Base-by-base conservation (phyloP, 306 rosid genomes). In the Rubus parviflorus region DNA sequence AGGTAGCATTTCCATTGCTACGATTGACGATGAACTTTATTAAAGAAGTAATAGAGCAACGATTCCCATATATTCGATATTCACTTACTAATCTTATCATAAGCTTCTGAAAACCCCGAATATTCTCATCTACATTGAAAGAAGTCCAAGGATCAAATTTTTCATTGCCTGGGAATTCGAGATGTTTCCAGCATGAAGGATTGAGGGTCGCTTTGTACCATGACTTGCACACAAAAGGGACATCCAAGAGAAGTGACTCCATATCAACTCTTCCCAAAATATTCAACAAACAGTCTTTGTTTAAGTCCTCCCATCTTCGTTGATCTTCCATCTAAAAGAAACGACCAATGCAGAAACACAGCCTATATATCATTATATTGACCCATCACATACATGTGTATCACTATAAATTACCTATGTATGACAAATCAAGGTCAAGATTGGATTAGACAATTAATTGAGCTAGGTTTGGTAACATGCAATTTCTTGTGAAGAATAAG, bases 231-330 rank as follows among this genome's bases (percentile, higher is more conserved):
- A 68, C 38, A 45, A 45, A 68, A 7, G 38, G 51, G 71, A 42
- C 51, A 42, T 41, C 71, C 49, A 66, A n/a, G 7, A 66, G 71
- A 4, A 41, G 49, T 5, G 71, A n/a, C 71, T 66, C 71, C 71
- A 66, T 66, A 17, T 37, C 53, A 68, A 68, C 54, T 43, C 30
- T 20, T 45, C 37, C 54, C 15, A 68, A 43, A 13, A 68, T 25
- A 6, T 68, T 42, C 3, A 45, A 7, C 54, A 45, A 45, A 10
- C 35, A 68, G 38, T 45, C 72, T 1, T 5, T 13, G 35, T 68
- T 45, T 23, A 68, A 68, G 54, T 45, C 54, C 54, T 45, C 72
- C 72, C 54, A 43, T 68, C 54, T 45, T 11, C 54, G 35, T 20
- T 23, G 65, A 58, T 45, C 16, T 9, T 45, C 72, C 71, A 66